Evolutionary conservation across 2,329 filamentous ascomycete species (phyloP), one percentile per base, ranked within the genome.

Genomic region (Phialophora verrucosa): DNA sequence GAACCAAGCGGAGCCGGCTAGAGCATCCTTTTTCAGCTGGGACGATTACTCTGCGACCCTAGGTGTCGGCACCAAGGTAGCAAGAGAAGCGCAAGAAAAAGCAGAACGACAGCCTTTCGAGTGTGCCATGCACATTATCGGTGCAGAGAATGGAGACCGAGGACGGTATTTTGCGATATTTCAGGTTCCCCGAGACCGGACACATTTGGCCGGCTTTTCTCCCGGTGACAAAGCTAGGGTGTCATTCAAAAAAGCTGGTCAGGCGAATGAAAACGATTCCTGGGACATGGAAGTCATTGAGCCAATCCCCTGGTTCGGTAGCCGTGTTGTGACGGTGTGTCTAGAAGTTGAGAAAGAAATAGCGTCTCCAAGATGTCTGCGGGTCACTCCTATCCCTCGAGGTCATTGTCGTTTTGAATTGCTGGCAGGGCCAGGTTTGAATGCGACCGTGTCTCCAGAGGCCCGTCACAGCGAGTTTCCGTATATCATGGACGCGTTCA

Each of bases 381-480:
- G 4, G 2, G 2, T 44, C 38, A 44, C 38, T n/a, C 38, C 38
- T 6, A 8, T 44, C 17, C 38, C 38, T n/a, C 17, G 17, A 44
- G 38, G 17, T 2, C 17, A n/a, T n/a, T 6, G 29, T 8, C 7
- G 20, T 49, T 23, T 12, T 2, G 14, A 31, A 31, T 12, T 7
- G 8, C 44, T 51, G 42, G 42, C 44, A 35, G 11, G 23, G 8
- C 17, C 14, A 49, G 38, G 25, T 59, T 35, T n/a, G 27, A 49
- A n/a, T 17, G 61, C 50, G 4, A 63, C 10, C 2, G 31, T 63
- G 25, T 17, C 35, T 12, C 61, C 51, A 44, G 51, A 63, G 8
- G n/a, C 5, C 25, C 51, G 61, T 11, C 61, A 63, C 17, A 57
- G 61, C 61, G 47, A 57, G 11, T 63, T 57, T 31, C 27, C 31